These are phyloP conservation scores for Primulina eburnea DNA, from an alignment of 257 asterid genomes.

Conservation along the genomic window DNA sequence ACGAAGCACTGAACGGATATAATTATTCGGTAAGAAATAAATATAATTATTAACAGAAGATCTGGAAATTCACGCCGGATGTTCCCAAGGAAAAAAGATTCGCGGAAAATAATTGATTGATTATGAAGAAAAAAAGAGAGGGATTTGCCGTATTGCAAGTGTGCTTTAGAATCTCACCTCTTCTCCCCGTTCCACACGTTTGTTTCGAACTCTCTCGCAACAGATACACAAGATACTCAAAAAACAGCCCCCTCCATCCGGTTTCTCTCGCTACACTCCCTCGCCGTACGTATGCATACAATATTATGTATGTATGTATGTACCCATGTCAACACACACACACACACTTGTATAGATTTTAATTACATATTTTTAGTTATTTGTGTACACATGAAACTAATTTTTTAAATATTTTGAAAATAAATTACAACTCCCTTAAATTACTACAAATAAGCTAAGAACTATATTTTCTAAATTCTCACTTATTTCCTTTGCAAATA, in stretches of 20 bases:
- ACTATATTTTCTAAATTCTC: too few species aligned
- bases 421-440: too few species aligned
- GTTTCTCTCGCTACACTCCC: neutral
- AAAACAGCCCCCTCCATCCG: neutral
- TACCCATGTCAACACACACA: neutral
- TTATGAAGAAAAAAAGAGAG: conserved; percentile 11
- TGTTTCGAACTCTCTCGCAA: neutral
- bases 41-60: conserved; percentile 17
- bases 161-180: neutral
- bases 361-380: too few species aligned
- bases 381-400: too few species aligned
- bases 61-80: conserved; percentile 20
- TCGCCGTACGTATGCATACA: neutral
- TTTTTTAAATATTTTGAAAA: too few species aligned
- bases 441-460: too few species aligned
- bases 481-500: too few species aligned
- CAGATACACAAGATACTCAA: too few species aligned
- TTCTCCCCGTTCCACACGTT: neutral
- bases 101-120: conserved; percentile 17
- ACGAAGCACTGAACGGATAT: neutral
- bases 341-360: too few species aligned
- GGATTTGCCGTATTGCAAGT: neutral
- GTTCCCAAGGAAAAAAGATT: conserved; percentile 10
- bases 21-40: neutral
- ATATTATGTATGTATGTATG: too few species aligned